phyloP scores from a whole-genome alignment of 2,329 filamentous ascomycete species.

The Boeremia lycopersici region DNA sequence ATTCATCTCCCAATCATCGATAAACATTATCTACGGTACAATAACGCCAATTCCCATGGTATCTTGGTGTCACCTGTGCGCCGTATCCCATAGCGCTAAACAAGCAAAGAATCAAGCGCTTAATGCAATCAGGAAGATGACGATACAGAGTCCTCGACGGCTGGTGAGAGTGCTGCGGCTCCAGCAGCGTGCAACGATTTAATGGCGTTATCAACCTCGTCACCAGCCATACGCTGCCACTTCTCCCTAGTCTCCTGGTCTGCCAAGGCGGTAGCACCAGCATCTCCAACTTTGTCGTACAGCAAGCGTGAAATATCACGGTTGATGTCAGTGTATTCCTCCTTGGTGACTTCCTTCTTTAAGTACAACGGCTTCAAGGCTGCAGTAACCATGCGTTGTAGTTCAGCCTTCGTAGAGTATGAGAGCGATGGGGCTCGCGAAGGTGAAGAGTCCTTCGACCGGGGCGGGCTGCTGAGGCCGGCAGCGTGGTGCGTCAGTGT shows the following conservation, averaged over 20 bases:
- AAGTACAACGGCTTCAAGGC: slow-evolving; percentile 84
- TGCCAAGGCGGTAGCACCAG: slow-evolving; percentile 56
- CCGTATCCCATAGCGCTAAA: slow-evolving; percentile 9
- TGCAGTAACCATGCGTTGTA: slow-evolving; percentile 84
- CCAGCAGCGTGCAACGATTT: slow-evolving; percentile 33
- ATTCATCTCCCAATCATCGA: not conserved
- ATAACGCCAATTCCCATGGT: slow-evolving; percentile 14
- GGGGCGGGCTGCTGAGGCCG: slow-evolving; percentile 50
- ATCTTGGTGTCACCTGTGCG: slow-evolving; percentile 7
- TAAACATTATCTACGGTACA: slow-evolving; percentile 6
- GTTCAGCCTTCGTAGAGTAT: slow-evolving; percentile 82
- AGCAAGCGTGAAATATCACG: slow-evolving; percentile 85
- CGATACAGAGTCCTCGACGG: slow-evolving; percentile 37
- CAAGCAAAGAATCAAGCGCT: not conserved
- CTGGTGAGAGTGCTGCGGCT: slow-evolving; percentile 25
- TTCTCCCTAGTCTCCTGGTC: slow-evolving; percentile 69
- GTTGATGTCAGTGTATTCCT: slow-evolving; percentile 93
- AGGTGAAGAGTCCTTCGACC: slow-evolving; percentile 71
- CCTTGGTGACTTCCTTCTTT: slow-evolving; percentile 77
- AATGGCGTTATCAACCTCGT: slow-evolving; percentile 80
- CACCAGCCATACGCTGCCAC: slow-evolving; percentile 77
- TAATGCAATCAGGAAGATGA: slow-evolving; percentile 30
- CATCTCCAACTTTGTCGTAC: slow-evolving; percentile 69
- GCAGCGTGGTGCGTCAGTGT: slow-evolving; percentile 37
- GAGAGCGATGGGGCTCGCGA: slow-evolving; percentile 68